Evolutionary conservation across 1,139 yeast genomes (phyloP).

Genomic region (Geotrichum carabidarum): DNA sequence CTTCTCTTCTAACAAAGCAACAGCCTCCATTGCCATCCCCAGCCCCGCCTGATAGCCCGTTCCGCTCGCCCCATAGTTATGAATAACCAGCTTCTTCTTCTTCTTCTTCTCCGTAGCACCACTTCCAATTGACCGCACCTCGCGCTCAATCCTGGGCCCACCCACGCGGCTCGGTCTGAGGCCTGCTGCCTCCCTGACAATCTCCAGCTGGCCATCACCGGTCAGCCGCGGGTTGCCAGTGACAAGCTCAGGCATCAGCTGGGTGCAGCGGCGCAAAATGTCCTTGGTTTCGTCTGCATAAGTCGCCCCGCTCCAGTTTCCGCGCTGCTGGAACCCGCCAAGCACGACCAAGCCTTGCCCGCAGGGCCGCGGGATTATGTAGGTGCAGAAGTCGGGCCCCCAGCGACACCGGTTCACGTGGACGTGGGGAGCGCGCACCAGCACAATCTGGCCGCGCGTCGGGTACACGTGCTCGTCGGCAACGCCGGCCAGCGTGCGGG

Average conservation of each 20-base stretch:
- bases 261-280: conserved; percentile 53
- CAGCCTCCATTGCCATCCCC: conserved; percentile 56
- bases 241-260: conserved; percentile 48
- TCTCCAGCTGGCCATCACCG: conserved; percentile 37
- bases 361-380: conserved; percentile 63
- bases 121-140: conserved; percentile 45
- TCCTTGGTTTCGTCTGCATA: conserved; percentile 51
- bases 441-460: conserved; percentile 66
- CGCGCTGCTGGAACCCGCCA: conserved; percentile 63
- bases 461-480: conserved; percentile 53
- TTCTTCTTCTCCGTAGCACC: no score
- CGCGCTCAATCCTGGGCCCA: conserved; percentile 59
- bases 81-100: conserved; percentile 44
- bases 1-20: conserved; percentile 29
- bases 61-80: conserved; percentile 74
- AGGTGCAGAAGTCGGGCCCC: conserved; percentile 34
- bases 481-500: conserved; percentile 53
- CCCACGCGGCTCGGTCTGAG: conserved; percentile 66
- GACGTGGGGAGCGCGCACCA: conserved; percentile 46
- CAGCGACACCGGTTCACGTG: conserved; percentile 27
- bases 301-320: conserved; percentile 55
- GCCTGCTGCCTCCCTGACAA: conserved; percentile 60
- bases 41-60: conserved; percentile 71
- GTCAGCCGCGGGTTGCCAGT: conserved; percentile 28
- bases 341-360: conserved; percentile 57